Base-by-base conservation (phyloP, 129 eudicot genomes). In the Silybum marianum region DNA sequence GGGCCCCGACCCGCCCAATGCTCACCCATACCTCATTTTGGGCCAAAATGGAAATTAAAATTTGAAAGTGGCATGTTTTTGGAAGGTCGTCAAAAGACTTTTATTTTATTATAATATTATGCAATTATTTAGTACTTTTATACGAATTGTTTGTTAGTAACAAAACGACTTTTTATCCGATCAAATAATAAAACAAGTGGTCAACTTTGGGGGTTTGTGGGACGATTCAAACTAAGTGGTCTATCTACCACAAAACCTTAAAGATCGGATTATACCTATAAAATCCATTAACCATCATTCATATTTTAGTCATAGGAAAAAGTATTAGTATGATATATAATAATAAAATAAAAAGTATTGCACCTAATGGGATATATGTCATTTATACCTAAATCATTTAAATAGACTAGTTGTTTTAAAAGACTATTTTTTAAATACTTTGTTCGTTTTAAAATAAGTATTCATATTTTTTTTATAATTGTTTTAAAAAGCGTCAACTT, bases 151-250 rank as follows among this genome's bases (percentile, higher is more conserved):
- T 58, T 58, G 66, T 58, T 54, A 54, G 65, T 14, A 51, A 51
- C 62, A 51, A 51, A 51, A 51, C 21, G 21, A 54, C n/a, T 14
- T n/a, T 16, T 63, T 63, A 63, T 63, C 69, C 14, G 11, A 63
- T 63, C 2, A 63, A 9, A 58, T 32, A 22, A 28, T 7, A 75
- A 60, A 76, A 34, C 16, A 58, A 19, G 38, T n/a, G 11, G 80
- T 76, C 80, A 76, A 62, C 54, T 60, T 76, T 76, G 71, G 36
- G 48, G 32, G 51, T 65, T 60, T 32, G 26, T 51, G 54, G 60
- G 48, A 76, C 11, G 80, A 76, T 32, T 76, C 80, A 76, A 76
- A 76, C 54, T 60, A 76, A 62, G 80, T 76, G 80, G 71, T 21
- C 71, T 60, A 62, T 76, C 71, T 23, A 60, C 72, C 19, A 76